Evolutionary conservation across 768 basidiomycete genomes (phyloP).

Genomic region (Strobilomyces confusus): DNA sequence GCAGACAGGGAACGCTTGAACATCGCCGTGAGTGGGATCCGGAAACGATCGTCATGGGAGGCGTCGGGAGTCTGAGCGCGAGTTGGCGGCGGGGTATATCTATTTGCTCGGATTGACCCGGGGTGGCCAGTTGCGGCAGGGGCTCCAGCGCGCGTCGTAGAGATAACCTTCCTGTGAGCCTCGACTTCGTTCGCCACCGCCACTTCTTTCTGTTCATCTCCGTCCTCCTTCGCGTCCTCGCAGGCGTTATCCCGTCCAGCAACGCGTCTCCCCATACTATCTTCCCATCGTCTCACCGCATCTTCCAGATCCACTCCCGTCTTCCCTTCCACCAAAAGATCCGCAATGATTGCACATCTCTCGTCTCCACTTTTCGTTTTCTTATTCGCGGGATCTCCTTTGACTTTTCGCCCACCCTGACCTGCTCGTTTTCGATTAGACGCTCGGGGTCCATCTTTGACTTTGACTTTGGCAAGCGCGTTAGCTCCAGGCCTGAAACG

Average conservation of each 20-base stretch:
- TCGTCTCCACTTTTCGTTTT: conserved; percentile 40
- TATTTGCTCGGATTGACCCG: background rate
- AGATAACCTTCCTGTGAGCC: conserved; percentile 5
- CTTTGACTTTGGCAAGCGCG: conserved; percentile 36
- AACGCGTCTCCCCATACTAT: conserved; percentile 5
- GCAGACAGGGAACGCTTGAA: conserved; percentile 63
- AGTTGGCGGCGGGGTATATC: conserved; percentile 5
- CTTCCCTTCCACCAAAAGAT: conserved; percentile 63
- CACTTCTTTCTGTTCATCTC: conserved; percentile 25
- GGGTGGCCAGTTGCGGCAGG: background rate
- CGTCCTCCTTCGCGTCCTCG: conserved; percentile 13
- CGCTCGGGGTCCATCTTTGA: conserved; percentile 38
- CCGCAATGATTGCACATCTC: conserved; percentile 63
- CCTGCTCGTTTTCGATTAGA: conserved; percentile 27
- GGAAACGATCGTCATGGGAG: conserved; percentile 32
- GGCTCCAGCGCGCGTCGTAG: background rate
- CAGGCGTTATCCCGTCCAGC: conserved; percentile 4
- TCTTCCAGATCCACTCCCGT: conserved; percentile 57
- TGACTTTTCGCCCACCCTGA: conserved; percentile 27
- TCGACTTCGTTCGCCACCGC: conserved; percentile 14
- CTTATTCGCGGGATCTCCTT: conserved; percentile 30
- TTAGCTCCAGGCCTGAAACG: conserved; percentile 67
- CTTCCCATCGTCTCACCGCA: conserved; percentile 53
- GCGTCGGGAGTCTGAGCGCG: conserved; percentile 30
- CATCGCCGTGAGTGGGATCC: conserved; percentile 57